A percentile compares a stretch with the other conserved stretches of the same genome.
Conservation (phyloP, 2,329 filamentous ascomycete species). For the Colletotrichum melonis region DNA sequence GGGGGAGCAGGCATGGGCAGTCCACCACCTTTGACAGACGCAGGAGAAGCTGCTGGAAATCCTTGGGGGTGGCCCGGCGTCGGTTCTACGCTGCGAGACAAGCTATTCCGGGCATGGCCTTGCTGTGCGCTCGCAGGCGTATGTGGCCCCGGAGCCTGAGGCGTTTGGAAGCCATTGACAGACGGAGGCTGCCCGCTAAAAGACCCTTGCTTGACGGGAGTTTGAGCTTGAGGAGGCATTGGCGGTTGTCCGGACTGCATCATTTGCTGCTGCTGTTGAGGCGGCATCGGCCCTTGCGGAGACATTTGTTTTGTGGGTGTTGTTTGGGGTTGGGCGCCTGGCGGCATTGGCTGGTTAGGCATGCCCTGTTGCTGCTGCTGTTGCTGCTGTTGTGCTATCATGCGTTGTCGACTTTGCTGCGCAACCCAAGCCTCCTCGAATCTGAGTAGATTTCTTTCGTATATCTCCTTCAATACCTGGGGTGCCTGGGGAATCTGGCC, state of each 20-base stretch:
- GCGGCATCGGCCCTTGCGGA: constrained; percentile 41
- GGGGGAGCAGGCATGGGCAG: constrained; percentile 51
- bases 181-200: constrained; percentile 56
- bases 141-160: constrained; percentile 56
- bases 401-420: constrained; percentile 65
- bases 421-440: constrained; percentile 79
- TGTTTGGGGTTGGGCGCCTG: constrained; percentile 42
- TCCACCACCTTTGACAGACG: constrained; percentile 52
- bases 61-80: constrained; percentile 51
- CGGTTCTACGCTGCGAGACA: constrained; percentile 64
- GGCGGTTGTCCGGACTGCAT: constrained; percentile 53
- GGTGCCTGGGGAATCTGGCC: constrained; percentile 74
- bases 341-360: constrained; percentile 46
- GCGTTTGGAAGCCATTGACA: constrained; percentile 62
- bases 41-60: constrained; percentile 60
- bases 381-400: constrained; percentile 57
- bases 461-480: constrained; percentile 77
- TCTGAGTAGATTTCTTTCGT: constrained; percentile 78
- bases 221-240: constrained; percentile 45
- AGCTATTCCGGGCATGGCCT: constrained; percentile 60
- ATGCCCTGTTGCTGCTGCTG: constrained; percentile 44
- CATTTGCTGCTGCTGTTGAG: constrained; percentile 40
- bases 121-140: constrained; percentile 54
- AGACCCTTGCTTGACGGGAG: constrained; percentile 59
- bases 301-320: constrained; percentile 58